Evolutionary conservation across 1,284 basidiomycete species (phyloP).

Genomic region (Ceratobasidium sp.): DNA sequence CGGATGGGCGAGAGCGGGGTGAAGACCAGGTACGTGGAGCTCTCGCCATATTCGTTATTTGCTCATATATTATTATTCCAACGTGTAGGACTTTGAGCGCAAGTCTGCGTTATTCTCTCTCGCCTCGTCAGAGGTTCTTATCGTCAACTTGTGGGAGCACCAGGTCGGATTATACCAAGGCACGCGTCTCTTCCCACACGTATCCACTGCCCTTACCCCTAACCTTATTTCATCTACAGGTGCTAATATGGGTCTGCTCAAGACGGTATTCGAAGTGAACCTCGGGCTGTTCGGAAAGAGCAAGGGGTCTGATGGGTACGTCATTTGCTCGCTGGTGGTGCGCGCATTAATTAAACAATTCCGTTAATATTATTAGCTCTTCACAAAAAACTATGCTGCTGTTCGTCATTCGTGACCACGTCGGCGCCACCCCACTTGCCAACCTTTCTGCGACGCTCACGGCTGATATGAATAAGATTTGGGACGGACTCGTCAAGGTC

Average conservation of each 20-base stretch:
- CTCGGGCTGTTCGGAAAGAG: constrained; percentile 89
- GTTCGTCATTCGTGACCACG: constrained; percentile 98
- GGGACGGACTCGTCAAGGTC: constrained; percentile 87
- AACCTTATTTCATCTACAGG: constrained; percentile 6
- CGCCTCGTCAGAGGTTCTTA: constrained; percentile 94
- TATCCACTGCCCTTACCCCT: background rate
- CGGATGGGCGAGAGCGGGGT: constrained; percentile 97
- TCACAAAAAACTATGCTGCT: constrained; percentile 92
- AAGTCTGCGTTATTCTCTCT: constrained; percentile 98
- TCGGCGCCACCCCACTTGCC: constrained; percentile 90
- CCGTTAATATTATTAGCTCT: constrained; percentile 60
- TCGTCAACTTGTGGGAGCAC: constrained; percentile 98
- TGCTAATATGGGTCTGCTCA: constrained; percentile 98
- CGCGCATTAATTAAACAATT: background rate
- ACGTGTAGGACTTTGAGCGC: constrained; percentile 92
- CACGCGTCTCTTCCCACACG: background rate
- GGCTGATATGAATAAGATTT: constrained; percentile 91
- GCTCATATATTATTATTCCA: background rate
- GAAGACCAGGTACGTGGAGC: constrained; percentile 86
- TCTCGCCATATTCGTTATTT: background rate
- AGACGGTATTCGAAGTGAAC: constrained; percentile 99
- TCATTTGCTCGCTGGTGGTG: constrained; percentile 34
- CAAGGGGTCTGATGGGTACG: constrained; percentile 71
- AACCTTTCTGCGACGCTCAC: constrained; percentile 92
- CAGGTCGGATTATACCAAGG: constrained; percentile 99